Base-by-base conservation (phyloP, 1,139 yeast genomes). In the Diutina sp. region DNA sequence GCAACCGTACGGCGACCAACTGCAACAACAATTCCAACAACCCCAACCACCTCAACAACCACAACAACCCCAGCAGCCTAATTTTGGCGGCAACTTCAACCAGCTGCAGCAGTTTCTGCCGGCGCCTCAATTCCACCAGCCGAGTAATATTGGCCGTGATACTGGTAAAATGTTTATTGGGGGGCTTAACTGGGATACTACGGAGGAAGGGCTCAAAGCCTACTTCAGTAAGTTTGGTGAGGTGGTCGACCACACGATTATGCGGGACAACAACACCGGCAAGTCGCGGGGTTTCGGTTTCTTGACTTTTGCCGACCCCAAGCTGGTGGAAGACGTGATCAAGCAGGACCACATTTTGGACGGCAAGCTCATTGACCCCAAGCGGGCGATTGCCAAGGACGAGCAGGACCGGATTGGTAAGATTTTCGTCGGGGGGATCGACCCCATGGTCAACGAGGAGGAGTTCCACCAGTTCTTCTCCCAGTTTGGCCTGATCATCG, bases 381-480 rank as follows among this genome's bases (percentile, higher is more conserved):
- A 93, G 70, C 82, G 99, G 65, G 98, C 99, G 28, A 93, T 93
- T 65, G 98, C 99, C 51, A 87, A 93, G 69, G 99, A 93, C 68
- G 99, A 93, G 69, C 99, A 93, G 71, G 98, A 91, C 68, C 89
- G 89, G 69, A 91, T 97, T 12, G 97, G 98, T 65, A 93, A 93
- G 73, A 93, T 93, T 63, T 93, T 93, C 68, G 98, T 93, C 55
- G 99, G 99, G 62, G 99, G 99, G 62, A 90, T 93, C 62, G 95
- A 96, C 58, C 90, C 96, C 46, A 95, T 90, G 70, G 97, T 91
- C 51, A 90, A 91, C 62, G 98, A 95, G 66, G 82, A 82, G 61
- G 98, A 93, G 64, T 95, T 93, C 70, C 87, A 87, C 68, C 85
- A 82, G 55, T 91, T 89, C 70, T 93, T 93, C 68, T 83, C 90